These are phyloP conservation scores for Kodamaea kakaduensis DNA, from an alignment of 805 yeast genomes.

Conservation along the genomic window DNA sequence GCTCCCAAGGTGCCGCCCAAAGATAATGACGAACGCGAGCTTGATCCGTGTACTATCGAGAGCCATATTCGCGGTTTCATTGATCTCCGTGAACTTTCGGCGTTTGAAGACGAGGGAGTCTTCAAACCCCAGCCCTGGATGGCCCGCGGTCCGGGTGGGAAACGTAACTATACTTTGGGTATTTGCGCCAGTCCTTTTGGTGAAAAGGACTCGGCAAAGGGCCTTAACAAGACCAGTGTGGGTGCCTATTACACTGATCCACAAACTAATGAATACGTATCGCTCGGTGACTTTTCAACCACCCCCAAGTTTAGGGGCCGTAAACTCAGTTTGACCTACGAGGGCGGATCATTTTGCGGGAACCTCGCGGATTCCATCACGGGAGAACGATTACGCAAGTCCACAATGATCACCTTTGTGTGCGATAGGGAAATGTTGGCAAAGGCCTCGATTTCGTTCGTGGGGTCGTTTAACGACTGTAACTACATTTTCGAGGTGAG, in stretches of 20 bases:
- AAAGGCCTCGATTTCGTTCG: slow-evolving; percentile 61
- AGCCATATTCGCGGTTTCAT: slow-evolving; percentile 48
- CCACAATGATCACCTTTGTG: slow-evolving; percentile 65
- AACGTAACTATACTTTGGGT: slow-evolving; percentile 61
- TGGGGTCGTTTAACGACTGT: slow-evolving; percentile 74
- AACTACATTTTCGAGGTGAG: slow-evolving; percentile 79
- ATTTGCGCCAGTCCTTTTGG: slow-evolving; percentile 44
- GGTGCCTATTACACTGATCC: slow-evolving; percentile 45
- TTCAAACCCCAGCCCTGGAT: slow-evolving; percentile 51
- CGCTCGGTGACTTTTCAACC: slow-evolving; percentile 50
- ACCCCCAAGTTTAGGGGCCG: slow-evolving; percentile 68
- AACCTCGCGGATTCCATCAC: slow-evolving; percentile 31
- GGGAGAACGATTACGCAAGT: slow-evolving; percentile 50
- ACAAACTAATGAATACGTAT: slow-evolving; percentile 31
- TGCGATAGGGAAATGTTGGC: slow-evolving; percentile 74
- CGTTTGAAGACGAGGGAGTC: slow-evolving; percentile 31
- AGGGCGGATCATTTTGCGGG: slow-evolving; percentile 59
- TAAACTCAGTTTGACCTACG: slow-evolving; percentile 65
- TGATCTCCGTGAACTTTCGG: slow-evolving; percentile 47
- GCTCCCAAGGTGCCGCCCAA: not conserved
- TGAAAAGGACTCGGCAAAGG: slow-evolving; percentile 44
- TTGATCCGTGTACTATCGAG: slow-evolving; percentile 37
- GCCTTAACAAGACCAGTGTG: slow-evolving; percentile 34
- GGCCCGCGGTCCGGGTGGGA: slow-evolving; percentile 64
- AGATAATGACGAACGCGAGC: slow-evolving; percentile 12